Evolutionary conservation across 2,329 filamentous ascomycete species (phyloP).

Genomic region (Verruconis gallopava): DNA sequence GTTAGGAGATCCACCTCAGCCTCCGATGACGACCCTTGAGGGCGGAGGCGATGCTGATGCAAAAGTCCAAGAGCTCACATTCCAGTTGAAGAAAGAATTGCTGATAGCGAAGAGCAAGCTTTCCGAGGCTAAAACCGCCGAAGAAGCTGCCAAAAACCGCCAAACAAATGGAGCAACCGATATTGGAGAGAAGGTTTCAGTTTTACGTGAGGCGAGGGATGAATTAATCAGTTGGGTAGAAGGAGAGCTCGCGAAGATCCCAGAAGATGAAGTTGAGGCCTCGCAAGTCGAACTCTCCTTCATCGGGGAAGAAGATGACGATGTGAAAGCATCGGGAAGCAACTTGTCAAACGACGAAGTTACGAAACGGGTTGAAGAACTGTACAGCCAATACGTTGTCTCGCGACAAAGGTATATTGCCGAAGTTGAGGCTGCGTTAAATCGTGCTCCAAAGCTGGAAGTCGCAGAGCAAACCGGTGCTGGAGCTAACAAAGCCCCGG

Average conservation of each 20-base stretch:
- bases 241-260: slow-evolving; percentile 31
- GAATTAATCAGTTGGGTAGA: slow-evolving; percentile 40
- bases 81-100: slow-evolving; percentile 27
- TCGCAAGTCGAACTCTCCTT: slow-evolving; percentile 13
- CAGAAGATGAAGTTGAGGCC: slow-evolving; percentile 22
- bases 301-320: slow-evolving; percentile 2
- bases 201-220: slow-evolving; percentile 33
- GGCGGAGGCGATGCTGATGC: slow-evolving; percentile 13
- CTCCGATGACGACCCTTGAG: slow-evolving; percentile 19
- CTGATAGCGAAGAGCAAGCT: slow-evolving; percentile 22
- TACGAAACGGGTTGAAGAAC: slow-evolving; percentile 14
- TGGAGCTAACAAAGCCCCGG: too few species aligned
- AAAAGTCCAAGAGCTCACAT: slow-evolving; percentile 18
- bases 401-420: slow-evolving; percentile 10
- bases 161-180: not conserved
- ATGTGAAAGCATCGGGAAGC: slow-evolving; percentile 10
- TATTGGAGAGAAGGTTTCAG: slow-evolving; percentile 17
- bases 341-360: slow-evolving; percentile 15
- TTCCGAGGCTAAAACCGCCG: slow-evolving; percentile 19
- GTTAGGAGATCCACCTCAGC: slow-evolving; percentile 24
- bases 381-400: slow-evolving; percentile 21
- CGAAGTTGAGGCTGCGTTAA: slow-evolving; percentile 3
- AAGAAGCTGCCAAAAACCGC: slow-evolving; percentile 13
- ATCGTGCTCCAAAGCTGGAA: too few species aligned
- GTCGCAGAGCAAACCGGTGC: too few species aligned